Evolutionary conservation across 805 yeast species (phyloP).

Genomic region (Saturnispora serradocipensis): DNA sequence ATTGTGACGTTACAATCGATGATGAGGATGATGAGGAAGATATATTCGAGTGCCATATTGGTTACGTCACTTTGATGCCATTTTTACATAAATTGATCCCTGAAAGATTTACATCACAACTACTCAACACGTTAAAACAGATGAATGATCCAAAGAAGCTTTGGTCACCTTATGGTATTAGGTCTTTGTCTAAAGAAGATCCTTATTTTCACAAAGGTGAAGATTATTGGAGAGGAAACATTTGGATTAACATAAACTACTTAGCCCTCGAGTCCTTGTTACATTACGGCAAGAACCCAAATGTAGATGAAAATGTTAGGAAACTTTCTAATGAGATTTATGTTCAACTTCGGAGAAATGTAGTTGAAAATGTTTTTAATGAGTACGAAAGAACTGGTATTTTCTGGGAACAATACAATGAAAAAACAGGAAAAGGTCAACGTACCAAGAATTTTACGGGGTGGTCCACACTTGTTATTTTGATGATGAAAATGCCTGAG

Average conservation of each 20-base stretch:
- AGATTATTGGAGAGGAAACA: slow-evolving; percentile 92
- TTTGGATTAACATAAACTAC: slow-evolving; percentile 90
- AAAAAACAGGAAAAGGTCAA: slow-evolving; percentile 58
- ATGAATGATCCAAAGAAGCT: slow-evolving; percentile 64
- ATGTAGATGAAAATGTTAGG: slow-evolving; percentile 25
- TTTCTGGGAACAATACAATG: slow-evolving; percentile 88
- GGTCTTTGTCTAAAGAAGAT: slow-evolving; percentile 69
- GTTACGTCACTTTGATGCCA: slow-evolving; percentile 82
- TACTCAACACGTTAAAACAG: slow-evolving; percentile 44
- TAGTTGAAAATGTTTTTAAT: slow-evolving; percentile 58
- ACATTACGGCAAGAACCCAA: slow-evolving; percentile 38
- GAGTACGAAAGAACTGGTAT: slow-evolving; percentile 71
- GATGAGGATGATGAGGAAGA: slow-evolving; percentile 55
- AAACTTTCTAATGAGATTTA: slow-evolving; percentile 43
- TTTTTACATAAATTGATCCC: slow-evolving; percentile 63
- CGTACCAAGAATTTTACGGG: slow-evolving; percentile 90
- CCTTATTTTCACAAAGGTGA: slow-evolving; percentile 65
- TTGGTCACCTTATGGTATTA: slow-evolving; percentile 71
- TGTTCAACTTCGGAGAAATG: slow-evolving; percentile 47
- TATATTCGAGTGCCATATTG: slow-evolving; percentile 71
- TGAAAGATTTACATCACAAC: slow-evolving; percentile 31
- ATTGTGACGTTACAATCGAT: slow-evolving; percentile 78
- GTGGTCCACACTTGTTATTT: slow-evolving; percentile 79
- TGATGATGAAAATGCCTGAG: slow-evolving; percentile 79
- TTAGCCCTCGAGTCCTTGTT: slow-evolving; percentile 61